Evolutionary conservation across 176 grass and related monocot species (phyloP), one percentile per base, ranked within the genome.

Genomic region (Rhynchospora pubera): DNA sequence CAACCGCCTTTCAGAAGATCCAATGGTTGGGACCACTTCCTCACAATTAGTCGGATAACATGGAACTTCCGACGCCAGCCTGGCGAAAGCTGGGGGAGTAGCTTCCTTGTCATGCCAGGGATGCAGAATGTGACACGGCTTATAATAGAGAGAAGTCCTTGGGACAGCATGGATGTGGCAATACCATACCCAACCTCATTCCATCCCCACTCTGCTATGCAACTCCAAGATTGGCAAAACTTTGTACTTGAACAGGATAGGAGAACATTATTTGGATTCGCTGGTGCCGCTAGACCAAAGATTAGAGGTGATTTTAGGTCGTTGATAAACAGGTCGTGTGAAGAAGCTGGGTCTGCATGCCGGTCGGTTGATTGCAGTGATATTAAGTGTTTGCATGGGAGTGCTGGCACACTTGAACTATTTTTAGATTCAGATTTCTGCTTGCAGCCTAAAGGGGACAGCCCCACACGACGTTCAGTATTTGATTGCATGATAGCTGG

Each of bases 401-500:
- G 86, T 85, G 88, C 85, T 39, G 85, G 87, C 60, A 89, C 91
- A 56, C 59, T 94, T 84, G 30, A 85, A 63, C 84, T 94, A 63
- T 97, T 97, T 90, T 82, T 97, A 58, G 83, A 88, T 62, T 88
- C 92, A 13, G 34, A 74, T 26, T 97, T 92, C 88, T 94, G 94
- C 88, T 81, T 97, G 22, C 92, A 97, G 85, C 94, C 94, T 10
- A 89, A 87, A 32, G 94, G 94, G 60, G 94, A 97, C 72, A 97
- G 94, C 85, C 89, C 84, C 90, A 94, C 94, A 22, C 88, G 94
- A 2, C 91, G 94, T 4, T 97, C 94, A 8, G 83, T 97, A 42
- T 94, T 97, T 65, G 94, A 97, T 67, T 97, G 94, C 92, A 92
- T 97, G 80, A 85, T 97, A 53, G 90, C 88, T 6, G 94, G 94